Evolutionary conservation across 2,329 filamentous ascomycete genomes (phyloP).

Genomic region (Penicillium sp.): DNA sequence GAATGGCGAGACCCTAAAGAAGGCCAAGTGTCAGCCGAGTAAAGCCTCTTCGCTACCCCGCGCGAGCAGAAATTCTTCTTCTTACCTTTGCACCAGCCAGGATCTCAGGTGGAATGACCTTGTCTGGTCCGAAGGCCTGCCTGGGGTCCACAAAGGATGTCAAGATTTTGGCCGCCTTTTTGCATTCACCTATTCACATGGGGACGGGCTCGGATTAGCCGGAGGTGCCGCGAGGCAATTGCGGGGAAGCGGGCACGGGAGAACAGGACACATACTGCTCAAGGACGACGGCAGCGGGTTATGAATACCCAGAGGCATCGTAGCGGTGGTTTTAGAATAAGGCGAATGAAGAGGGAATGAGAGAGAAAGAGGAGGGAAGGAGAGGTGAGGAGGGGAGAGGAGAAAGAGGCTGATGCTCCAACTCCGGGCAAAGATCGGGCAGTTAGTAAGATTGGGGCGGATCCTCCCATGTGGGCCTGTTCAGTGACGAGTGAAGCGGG

Average conservation of each 20-base stretch:
- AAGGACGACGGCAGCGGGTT: conserved; percentile 55
- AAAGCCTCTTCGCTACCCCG: conserved; percentile 8
- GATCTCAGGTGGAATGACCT: conserved; percentile 89
- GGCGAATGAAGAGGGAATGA: neutral
- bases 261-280: conserved; percentile 45
- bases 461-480: conserved; percentile 26
- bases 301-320: conserved; percentile 51
- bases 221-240: conserved; percentile 29
- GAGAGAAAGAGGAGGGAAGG: conserved; percentile 18
- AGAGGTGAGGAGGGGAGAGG: conserved; percentile 3
- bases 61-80: neutral
- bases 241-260: conserved; percentile 36
- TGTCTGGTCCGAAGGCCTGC: conserved; percentile 93
- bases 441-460: conserved; percentile 25
- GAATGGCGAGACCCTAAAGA: conserved; percentile 52
- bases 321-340: conserved; percentile 21
- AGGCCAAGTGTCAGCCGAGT: conserved; percentile 15
- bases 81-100: conserved; percentile 86
- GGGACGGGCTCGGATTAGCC: conserved; percentile 37
- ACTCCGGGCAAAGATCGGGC: conserved; percentile 16
- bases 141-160: conserved; percentile 91
- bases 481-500: conserved; percentile 31
- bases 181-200: conserved; percentile 78
- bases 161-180: conserved; percentile 94
- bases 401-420: conserved; percentile 16